These are phyloP conservation scores for Entophlyctis helioformis DNA, from an alignment of 192 early-diverging fungal genomes.

Conservation along the genomic window DNA sequence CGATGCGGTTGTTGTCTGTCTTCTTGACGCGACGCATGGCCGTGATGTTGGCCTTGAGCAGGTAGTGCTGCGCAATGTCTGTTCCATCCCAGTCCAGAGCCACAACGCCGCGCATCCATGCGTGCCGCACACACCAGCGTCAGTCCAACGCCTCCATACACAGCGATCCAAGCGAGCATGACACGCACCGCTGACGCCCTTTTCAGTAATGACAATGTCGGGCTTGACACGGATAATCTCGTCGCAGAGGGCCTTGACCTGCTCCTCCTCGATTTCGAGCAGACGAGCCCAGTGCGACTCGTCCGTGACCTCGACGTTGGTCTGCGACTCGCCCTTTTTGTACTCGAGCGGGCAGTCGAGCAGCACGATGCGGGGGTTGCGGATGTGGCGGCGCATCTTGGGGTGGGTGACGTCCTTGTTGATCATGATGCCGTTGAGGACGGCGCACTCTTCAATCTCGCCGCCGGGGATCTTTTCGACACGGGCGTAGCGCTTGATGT, in stretches of 20 bases:
- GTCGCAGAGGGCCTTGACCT: slow-evolving; percentile 93
- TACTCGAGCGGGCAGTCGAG: slow-evolving; percentile 99
- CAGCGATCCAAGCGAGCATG: background rate
- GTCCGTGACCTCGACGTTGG: slow-evolving; percentile 94
- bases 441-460: slow-evolving; percentile 88
- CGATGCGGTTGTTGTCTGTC: slow-evolving; percentile 98
- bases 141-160: too few relatives aligned
- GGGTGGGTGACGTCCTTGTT: slow-evolving; percentile 99
- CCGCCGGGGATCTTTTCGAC: slow-evolving; percentile 99
- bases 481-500: slow-evolving; percentile 96
- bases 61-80: slow-evolving; percentile 97
- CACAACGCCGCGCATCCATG: too few relatives aligned
- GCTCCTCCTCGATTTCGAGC: slow-evolving; percentile 98
- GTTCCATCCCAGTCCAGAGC: too few relatives aligned
- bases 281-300: slow-evolving; percentile 94
- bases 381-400: slow-evolving; percentile 85
- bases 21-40: slow-evolving; percentile 96
- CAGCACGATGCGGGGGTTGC: slow-evolving; percentile 91
- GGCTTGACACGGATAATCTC: slow-evolving; percentile 93
- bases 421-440: slow-evolving; percentile 95
- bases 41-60: slow-evolving; percentile 95
- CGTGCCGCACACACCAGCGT: too few relatives aligned
- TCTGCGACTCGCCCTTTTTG: slow-evolving; percentile 99
- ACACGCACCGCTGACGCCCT: slow-evolving; percentile 80
- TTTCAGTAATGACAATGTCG: slow-evolving; percentile 96